These are phyloP conservation scores for Isabelozyma gotoi DNA, from an alignment of 805 yeast genomes.

Conservation along the genomic window DNA sequence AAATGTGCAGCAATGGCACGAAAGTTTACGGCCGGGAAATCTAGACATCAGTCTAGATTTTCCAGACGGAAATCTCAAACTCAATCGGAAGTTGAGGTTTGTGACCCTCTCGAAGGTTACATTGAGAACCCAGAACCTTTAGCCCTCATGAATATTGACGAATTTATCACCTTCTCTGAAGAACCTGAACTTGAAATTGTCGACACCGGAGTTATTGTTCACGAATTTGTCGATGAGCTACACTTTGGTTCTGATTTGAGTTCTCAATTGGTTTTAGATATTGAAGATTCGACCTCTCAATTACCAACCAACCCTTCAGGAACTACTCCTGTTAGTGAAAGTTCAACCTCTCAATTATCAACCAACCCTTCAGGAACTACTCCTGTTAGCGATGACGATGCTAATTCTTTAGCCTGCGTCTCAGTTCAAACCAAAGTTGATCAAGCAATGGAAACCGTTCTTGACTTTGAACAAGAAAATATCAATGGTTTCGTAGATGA, in stretches of 20 bases:
- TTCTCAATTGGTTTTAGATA: no score
- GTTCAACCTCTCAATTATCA: no score
- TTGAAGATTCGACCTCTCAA: no score
- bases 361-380: no score
- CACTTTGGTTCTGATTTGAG: not conserved
- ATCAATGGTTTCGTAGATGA: not conserved
- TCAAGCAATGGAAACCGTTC: no score
- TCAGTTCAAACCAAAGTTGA: no score
- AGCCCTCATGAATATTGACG: not conserved
- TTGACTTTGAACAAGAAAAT: not conserved
- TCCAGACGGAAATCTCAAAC: not conserved
- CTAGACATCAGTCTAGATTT: not conserved
- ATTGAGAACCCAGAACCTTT: not conserved
- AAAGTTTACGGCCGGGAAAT: not conserved
- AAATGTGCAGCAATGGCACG: not conserved
- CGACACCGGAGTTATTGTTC: not conserved
- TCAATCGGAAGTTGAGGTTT: not conserved
- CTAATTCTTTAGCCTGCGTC: no score
- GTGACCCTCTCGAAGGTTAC: not conserved
- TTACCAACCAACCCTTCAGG: no score
- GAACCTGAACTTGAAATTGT: not conserved
- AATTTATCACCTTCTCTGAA: no score
- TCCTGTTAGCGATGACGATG: no score
- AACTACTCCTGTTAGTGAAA: no score
- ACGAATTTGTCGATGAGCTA: not conserved